A percentile compares a stretch with the other conserved stretches of the same genome.
phyloP scores from a whole-genome alignment of 2,329 filamentous ascomycete genomes.

The Microcyclosporella mali region DNA sequence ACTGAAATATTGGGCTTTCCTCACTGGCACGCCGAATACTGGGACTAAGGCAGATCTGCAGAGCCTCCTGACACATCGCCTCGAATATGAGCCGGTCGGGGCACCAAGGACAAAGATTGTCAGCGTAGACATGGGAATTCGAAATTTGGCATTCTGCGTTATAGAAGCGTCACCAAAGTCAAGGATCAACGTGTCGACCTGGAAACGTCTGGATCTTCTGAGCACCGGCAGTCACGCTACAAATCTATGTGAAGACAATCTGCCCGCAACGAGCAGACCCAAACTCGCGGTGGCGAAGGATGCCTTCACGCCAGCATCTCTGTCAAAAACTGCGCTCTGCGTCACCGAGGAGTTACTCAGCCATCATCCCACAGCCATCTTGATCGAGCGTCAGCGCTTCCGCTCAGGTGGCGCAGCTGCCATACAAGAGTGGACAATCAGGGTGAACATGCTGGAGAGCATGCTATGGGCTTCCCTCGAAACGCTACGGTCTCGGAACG shows the following conservation, averaged over 20 bases:
- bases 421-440: constrained; percentile 74
- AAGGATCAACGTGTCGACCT: constrained; percentile 28
- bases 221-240: not conserved
- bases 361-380: constrained; percentile 58
- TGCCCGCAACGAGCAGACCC: too few relatives aligned
- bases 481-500: constrained; percentile 31
- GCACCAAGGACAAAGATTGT: constrained; percentile 48
- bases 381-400: constrained; percentile 63
- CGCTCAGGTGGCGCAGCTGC: constrained; percentile 58
- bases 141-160: constrained; percentile 70
- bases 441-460: constrained; percentile 74
- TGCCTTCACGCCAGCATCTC: constrained; percentile 41
- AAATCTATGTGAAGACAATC: too few relatives aligned
- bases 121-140: constrained; percentile 80
- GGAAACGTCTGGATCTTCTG: constrained; percentile 34
- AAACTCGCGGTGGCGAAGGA: constrained; percentile 5
- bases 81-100: constrained; percentile 1
- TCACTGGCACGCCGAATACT: constrained; percentile 53
- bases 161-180: constrained; percentile 12
- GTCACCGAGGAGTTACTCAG: constrained; percentile 48
- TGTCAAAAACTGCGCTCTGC: constrained; percentile 51
- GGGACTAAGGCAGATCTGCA: constrained; percentile 55
- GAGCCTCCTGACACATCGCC: constrained; percentile 14
- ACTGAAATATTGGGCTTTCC: constrained; percentile 54
- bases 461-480: constrained; percentile 70